phyloP scores from a whole-genome alignment of 106 monocot species.

The Posidonia australis region DNA sequence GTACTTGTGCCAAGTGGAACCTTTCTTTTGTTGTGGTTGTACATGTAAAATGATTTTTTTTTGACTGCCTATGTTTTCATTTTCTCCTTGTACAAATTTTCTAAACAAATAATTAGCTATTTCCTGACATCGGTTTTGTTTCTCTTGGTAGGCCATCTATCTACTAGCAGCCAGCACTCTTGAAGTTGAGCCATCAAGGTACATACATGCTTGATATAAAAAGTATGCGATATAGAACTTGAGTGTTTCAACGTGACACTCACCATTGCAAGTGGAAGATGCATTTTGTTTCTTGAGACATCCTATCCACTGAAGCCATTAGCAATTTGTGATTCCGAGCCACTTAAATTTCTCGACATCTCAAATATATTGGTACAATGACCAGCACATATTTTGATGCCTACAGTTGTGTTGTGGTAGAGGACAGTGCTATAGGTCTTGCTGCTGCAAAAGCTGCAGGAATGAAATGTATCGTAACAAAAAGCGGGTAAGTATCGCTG shows the following conservation, averaged over 20 bases:
- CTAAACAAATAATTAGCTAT: not conserved
- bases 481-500: slow-evolving; percentile 56
- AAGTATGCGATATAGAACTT: not conserved
- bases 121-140: not conserved
- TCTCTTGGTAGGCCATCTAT: slow-evolving; percentile 80
- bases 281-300: no score
- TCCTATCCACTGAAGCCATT: no score
- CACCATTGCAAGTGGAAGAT: no score
- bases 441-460: slow-evolving; percentile 94
- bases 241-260: not conserved
- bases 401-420: slow-evolving; percentile 88
- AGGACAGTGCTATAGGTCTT: slow-evolving; percentile 94
- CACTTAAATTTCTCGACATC: no score
- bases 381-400: not conserved
- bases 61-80: no score
- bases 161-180: slow-evolving; percentile 70
- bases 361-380: no score
- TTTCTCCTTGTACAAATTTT: no score
- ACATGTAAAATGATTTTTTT: no score
- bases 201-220: not conserved
- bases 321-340: no score
- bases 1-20: no score
- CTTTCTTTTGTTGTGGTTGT: no score
- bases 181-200: slow-evolving; percentile 86
- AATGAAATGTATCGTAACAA: slow-evolving; percentile 96